A percentile compares a stretch with the other conserved stretches of the same genome.
phyloP scores from a whole-genome alignment of 257 asterid genomes.

The Cordia subcordata region DNA sequence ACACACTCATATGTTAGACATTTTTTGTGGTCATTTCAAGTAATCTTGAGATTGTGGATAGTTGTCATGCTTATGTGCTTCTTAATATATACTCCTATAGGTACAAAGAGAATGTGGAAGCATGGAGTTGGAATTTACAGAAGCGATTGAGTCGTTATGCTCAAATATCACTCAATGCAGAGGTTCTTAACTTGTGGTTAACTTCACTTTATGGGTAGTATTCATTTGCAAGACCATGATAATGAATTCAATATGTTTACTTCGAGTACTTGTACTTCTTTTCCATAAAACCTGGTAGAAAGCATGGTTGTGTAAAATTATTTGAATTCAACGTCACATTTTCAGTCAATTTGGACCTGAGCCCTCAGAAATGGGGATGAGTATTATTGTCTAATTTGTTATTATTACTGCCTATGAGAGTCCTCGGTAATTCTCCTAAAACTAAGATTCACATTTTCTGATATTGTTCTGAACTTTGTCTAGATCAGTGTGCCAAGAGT shows the following conservation, averaged over 20 bases:
- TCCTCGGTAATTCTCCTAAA: too few relatives aligned
- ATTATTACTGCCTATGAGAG: too few relatives aligned
- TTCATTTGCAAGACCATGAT: not conserved
- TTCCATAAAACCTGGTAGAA: too few relatives aligned
- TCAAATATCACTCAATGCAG: constrained; percentile 67
- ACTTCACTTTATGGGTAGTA: not conserved
- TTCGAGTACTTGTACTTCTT: too few relatives aligned
- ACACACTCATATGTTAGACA: not conserved
- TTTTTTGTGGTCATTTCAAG: not conserved
- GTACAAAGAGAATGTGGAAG: constrained; percentile 65
- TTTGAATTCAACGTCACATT: too few relatives aligned
- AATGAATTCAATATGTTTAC: not conserved
- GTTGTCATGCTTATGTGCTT: constrained; percentile 15
- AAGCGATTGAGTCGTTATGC: constrained; percentile 87
- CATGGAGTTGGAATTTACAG: constrained; percentile 53
- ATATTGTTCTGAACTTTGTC: too few relatives aligned
- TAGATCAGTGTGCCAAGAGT: too few relatives aligned
- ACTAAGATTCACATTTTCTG: too few relatives aligned
- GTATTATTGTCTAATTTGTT: too few relatives aligned
- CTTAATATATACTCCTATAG: constrained; percentile 31
- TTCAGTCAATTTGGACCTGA: too few relatives aligned
- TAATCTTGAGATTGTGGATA: not conserved
- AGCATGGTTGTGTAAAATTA: too few relatives aligned
- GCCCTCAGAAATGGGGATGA: too few relatives aligned
- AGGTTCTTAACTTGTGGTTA: constrained; percentile 43